Evolutionary conservation across 192 early-diverging fungal species (phyloP).

Genomic region (Coemansia asiatica): DNA sequence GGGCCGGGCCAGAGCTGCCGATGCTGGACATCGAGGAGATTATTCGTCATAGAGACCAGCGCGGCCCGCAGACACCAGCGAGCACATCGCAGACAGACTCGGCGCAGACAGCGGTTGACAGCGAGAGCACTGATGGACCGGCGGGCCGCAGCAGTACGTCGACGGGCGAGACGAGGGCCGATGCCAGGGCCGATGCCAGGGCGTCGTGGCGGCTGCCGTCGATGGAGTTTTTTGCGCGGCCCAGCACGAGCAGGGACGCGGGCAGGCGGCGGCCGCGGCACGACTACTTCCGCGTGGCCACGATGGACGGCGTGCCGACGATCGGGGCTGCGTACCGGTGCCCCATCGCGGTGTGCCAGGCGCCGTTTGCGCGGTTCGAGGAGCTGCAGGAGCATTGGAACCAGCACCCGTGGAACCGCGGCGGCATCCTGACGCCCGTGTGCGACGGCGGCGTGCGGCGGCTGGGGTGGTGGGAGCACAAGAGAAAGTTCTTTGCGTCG

Average conservation of each 20-base stretch:
- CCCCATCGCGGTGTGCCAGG: slow-evolving; percentile 31
- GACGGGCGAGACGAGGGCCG: background rate
- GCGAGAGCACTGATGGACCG: background rate
- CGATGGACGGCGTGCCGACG: slow-evolving; percentile 32
- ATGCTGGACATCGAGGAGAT: slow-evolving; percentile 38
- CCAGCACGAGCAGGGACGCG: background rate
- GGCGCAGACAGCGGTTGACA: background rate
- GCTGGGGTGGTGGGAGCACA: slow-evolving; percentile 50
- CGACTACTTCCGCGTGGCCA: slow-evolving; percentile 44
- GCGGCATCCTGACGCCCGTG: slow-evolving; percentile 43
- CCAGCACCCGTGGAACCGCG: slow-evolving; percentile 44
- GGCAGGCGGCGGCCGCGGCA: slow-evolving; percentile 27
- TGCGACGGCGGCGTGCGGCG: slow-evolving; percentile 38
- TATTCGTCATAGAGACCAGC: slow-evolving; percentile 29
- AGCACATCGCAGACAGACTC: background rate
- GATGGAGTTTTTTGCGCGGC: background rate
- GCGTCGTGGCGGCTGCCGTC: slow-evolving; percentile 1
- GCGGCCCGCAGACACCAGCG: background rate
- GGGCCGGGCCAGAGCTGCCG: slow-evolving; percentile 14
- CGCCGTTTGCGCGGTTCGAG: slow-evolving; percentile 25
- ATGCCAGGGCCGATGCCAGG: background rate
- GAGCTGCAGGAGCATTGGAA: slow-evolving; percentile 41
- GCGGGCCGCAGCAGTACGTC: background rate
- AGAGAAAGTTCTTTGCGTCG: slow-evolving; percentile 41
- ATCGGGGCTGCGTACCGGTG: slow-evolving; percentile 25